phyloP scores from a whole-genome alignment of 345 rosid species.

The Psidium guajava region DNA sequence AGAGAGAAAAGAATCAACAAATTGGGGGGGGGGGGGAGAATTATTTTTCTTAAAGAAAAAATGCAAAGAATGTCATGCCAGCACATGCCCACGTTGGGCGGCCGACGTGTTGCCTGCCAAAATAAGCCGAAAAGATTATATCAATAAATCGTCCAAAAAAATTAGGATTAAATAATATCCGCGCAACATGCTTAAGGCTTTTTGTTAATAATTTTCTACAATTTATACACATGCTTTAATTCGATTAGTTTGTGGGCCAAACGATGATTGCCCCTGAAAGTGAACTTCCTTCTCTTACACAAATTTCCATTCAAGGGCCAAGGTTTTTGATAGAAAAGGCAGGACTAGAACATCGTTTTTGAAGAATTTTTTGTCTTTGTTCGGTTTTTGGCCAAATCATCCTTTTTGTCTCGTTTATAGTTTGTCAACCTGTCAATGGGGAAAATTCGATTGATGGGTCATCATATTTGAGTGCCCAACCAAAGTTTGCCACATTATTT shows the following conservation, averaged over 20 bases:
- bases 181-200: too few species aligned
- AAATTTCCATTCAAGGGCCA: neutral
- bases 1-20: too few species aligned
- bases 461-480: neutral
- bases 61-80: too few species aligned
- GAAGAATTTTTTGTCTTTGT: neutral
- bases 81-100: too few species aligned
- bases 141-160: too few species aligned
- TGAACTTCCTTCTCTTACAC: neutral
- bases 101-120: too few species aligned
- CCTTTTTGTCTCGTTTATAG: neutral
- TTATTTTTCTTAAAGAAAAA: too few species aligned
- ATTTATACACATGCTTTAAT: neutral
- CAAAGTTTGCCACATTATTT: neutral
- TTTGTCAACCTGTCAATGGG: neutral
- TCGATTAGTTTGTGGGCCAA: neutral
- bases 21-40: too few species aligned
- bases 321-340: neutral
- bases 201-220: too few species aligned
- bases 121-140: too few species aligned
- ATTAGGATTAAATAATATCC: too few species aligned
- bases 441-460: neutral
- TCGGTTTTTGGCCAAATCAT: neutral
- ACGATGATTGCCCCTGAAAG: neutral
- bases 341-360: neutral